These are phyloP conservation scores for Mortierella sp. DNA, from an alignment of 371 early-diverging fungal species.

Conservation along the genomic window DNA sequence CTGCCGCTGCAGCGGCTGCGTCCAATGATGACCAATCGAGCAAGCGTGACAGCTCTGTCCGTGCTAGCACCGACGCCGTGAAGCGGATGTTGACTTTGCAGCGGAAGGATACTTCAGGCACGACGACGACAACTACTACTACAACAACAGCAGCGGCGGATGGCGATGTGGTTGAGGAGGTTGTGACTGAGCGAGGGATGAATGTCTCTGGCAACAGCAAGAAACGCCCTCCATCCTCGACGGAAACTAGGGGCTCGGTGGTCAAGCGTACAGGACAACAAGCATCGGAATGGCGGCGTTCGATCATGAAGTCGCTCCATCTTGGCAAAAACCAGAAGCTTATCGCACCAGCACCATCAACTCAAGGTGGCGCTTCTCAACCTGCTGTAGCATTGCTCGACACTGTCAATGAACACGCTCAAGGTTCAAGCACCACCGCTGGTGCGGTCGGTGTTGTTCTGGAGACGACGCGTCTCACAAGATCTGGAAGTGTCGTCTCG, in stretches of 20 bases:
- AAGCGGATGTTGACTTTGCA: constrained; percentile 29
- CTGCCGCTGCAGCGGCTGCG: constrained; percentile 2
- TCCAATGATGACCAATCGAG: constrained; percentile 1
- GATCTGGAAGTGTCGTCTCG: constrained; percentile 36
- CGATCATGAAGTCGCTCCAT: constrained; percentile 36
- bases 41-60: constrained; percentile 18
- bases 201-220: constrained; percentile 16
- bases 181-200: background rate
- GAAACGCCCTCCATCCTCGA: constrained; percentile 22
- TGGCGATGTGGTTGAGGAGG: background rate
- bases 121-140: too few species aligned
- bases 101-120: background rate
- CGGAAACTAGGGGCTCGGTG: constrained; percentile 1
- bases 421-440: background rate
- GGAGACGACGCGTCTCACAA: background rate
- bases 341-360: background rate
- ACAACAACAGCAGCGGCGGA: background rate
- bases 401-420: background rate
- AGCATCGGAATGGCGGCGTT: constrained; percentile 32
- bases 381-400: background rate
- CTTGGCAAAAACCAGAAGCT: constrained; percentile 16
- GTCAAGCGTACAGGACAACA: constrained; percentile 16
- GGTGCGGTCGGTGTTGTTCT: background rate
- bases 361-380: background rate
- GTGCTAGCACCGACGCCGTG: constrained; percentile 26